Evolutionary conservation across 139 green algal genomes (phyloP).

Genomic region (Chlamydomonas applanata): DNA sequence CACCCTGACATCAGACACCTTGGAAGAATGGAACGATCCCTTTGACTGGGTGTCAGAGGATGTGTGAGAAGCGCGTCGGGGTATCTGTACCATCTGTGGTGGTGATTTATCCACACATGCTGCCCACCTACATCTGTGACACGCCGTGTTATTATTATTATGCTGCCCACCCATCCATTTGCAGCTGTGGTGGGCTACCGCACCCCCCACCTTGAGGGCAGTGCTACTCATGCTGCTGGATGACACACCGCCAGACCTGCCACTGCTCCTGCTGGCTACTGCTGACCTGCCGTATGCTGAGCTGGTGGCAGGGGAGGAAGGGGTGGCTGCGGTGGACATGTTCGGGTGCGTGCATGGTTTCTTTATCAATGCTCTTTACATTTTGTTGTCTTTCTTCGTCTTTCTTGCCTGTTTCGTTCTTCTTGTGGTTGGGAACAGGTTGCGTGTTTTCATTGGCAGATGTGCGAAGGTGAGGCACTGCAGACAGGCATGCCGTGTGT

Average conservation of each 20-base stretch:
- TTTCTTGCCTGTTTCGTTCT: neutral
- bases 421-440: neutral
- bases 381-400: neutral
- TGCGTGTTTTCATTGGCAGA: too few relatives aligned
- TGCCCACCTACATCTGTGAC: too few relatives aligned
- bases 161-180: too few relatives aligned
- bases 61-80: too few relatives aligned
- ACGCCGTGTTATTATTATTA: too few relatives aligned
- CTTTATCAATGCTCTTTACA: neutral
- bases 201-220: slow-evolving; percentile 65
- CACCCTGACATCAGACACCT: too few relatives aligned
- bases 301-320: neutral
- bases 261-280: slow-evolving; percentile 86
- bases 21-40: too few relatives aligned
- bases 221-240: slow-evolving; percentile 78
- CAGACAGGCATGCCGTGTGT: too few relatives aligned
- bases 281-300: slow-evolving; percentile 54
- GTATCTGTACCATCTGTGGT: too few relatives aligned
- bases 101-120: too few relatives aligned
- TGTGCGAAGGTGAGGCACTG: too few relatives aligned
- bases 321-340: neutral
- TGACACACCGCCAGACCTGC: slow-evolving; percentile 77
- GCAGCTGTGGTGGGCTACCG: slow-evolving; percentile 69
- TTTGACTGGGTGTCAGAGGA: too few relatives aligned
- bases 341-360: slow-evolving; percentile 3